phyloP scores from a whole-genome alignment of 768 basidiomycete species.

The Lentinula guzmanii region DNA sequence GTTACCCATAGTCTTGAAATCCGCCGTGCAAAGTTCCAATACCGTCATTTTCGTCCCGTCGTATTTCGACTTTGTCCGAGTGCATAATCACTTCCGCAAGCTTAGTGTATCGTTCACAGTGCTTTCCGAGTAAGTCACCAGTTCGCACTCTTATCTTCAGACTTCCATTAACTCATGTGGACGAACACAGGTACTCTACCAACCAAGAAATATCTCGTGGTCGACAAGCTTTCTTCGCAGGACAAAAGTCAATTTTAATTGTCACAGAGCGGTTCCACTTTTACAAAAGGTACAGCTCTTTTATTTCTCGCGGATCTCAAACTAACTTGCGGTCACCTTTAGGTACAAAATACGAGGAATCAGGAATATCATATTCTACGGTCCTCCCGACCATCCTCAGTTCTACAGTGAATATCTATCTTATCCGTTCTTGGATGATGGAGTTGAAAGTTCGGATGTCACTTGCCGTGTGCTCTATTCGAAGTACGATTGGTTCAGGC shows the following conservation, averaged over 20 bases:
- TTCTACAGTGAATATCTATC: conserved; percentile 90
- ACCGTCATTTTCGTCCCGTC: conserved; percentile 89
- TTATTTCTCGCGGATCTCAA: neutral
- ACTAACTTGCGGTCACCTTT: neutral
- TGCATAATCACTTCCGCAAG: conserved; percentile 83
- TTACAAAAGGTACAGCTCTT: conserved; percentile 60
- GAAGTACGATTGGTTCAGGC: conserved; percentile 80
- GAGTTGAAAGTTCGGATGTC: conserved; percentile 84
- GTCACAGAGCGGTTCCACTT: conserved; percentile 99
- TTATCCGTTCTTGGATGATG: conserved; percentile 87
- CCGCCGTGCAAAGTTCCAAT: conserved; percentile 88
- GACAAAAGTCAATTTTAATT: conserved; percentile 80
- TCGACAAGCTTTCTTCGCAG: conserved; percentile 86
- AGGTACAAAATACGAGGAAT: conserved; percentile 94
- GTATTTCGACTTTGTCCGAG: conserved; percentile 92
- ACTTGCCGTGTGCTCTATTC: conserved; percentile 76
- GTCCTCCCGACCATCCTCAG: conserved; percentile 82
- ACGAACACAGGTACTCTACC: conserved; percentile 67
- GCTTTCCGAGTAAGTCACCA: conserved; percentile 73
- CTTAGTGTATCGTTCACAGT: conserved; percentile 67
- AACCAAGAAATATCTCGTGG: conserved; percentile 94
- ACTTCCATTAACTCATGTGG: conserved; percentile 3
- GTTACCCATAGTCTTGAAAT: conserved; percentile 78
- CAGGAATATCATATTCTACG: conserved; percentile 90
- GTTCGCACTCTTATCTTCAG: neutral